phyloP scores from a whole-genome alignment of 805 yeast genomes.

The Sugiyamaella valdiviana region DNA sequence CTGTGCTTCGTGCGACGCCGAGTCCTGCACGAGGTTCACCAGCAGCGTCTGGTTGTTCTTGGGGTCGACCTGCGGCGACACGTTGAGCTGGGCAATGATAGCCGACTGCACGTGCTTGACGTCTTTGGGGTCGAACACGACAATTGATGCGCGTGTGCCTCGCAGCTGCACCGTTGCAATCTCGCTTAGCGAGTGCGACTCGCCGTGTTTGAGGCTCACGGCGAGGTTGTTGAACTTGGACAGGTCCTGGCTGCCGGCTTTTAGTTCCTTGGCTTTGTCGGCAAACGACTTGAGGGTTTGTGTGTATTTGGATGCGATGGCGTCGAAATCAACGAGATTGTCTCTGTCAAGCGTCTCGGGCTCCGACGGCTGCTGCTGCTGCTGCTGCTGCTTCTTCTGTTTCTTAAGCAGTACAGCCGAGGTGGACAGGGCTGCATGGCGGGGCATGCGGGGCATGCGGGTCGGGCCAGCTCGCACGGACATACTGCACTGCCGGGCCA shows the following conservation, averaged over 20 bases:
- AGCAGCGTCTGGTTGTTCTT: slow-evolving; percentile 65
- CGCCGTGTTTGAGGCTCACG: slow-evolving; percentile 45
- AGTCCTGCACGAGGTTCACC: slow-evolving; percentile 56
- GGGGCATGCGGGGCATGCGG: no score
- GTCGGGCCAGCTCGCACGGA: no score
- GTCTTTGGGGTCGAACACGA: slow-evolving; percentile 79
- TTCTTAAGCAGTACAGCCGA: not conserved
- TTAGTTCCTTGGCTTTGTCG: slow-evolving; percentile 53
- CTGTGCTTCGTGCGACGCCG: slow-evolving; percentile 49
- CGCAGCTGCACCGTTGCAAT: slow-evolving; percentile 32
- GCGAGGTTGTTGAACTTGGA: slow-evolving; percentile 52
- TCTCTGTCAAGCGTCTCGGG: slow-evolving; percentile 9
- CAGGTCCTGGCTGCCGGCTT: slow-evolving; percentile 65
- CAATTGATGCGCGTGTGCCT: slow-evolving; percentile 52
- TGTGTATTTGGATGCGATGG: slow-evolving; percentile 40
- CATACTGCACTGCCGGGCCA: no score
- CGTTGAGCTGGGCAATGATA: slow-evolving; percentile 59
- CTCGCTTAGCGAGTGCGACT: slow-evolving; percentile 42
- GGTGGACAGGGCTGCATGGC: not conserved
- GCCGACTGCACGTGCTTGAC: slow-evolving; percentile 64
- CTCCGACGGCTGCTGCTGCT: not conserved
- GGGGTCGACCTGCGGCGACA: slow-evolving; percentile 76
- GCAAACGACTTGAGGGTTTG: slow-evolving; percentile 46
- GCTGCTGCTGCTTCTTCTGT: not conserved
- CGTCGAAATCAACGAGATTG: slow-evolving; percentile 14